These are phyloP conservation scores for Leucosporidium scottii DNA, from an alignment of 768 basidiomycete genomes.

Conservation along the genomic window DNA sequence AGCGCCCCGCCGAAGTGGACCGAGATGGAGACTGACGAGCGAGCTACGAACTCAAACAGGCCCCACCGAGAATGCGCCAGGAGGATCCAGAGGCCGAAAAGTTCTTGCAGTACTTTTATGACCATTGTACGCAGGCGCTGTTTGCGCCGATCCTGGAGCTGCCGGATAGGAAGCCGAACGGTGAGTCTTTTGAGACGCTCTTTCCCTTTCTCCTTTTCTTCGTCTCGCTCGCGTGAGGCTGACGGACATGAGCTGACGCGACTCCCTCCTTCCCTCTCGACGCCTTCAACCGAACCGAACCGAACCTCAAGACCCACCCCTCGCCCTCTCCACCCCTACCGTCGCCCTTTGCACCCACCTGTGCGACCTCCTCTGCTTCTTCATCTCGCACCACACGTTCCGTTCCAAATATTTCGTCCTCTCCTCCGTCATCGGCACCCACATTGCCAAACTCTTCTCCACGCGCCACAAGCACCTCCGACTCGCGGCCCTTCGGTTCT, in stretches of 20 bases:
- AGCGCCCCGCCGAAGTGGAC: conserved; percentile 16
- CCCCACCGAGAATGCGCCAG: conserved; percentile 43
- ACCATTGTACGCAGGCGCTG: conserved; percentile 66
- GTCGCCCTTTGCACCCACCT: conserved; percentile 74
- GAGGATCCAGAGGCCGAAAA: conserved; percentile 70
- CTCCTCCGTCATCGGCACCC: conserved; percentile 64
- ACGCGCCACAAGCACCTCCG: conserved; percentile 85
- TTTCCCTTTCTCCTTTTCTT: neutral
- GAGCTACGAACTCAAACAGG: conserved; percentile 37
- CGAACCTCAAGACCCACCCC: conserved; percentile 8
- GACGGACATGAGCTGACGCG: conserved; percentile 6
- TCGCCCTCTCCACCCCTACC: conserved; percentile 51
- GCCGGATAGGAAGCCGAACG: conserved; percentile 11
- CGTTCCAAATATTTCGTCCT: conserved; percentile 85
- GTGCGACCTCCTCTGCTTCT: conserved; percentile 83
- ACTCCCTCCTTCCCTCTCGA: neutral
- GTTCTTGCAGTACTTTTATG: conserved; percentile 91
- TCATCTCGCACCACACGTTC: conserved; percentile 80
- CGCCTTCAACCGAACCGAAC: neutral
- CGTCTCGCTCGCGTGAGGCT: neutral
- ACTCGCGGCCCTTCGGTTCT: conserved; percentile 86
- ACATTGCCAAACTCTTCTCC: conserved; percentile 68
- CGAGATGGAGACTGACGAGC: no score
- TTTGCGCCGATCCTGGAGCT: conserved; percentile 72
- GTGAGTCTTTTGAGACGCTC: neutral